Evolutionary conservation across 345 rosid species (phyloP).

Genomic region (Syzygium jambos): DNA sequence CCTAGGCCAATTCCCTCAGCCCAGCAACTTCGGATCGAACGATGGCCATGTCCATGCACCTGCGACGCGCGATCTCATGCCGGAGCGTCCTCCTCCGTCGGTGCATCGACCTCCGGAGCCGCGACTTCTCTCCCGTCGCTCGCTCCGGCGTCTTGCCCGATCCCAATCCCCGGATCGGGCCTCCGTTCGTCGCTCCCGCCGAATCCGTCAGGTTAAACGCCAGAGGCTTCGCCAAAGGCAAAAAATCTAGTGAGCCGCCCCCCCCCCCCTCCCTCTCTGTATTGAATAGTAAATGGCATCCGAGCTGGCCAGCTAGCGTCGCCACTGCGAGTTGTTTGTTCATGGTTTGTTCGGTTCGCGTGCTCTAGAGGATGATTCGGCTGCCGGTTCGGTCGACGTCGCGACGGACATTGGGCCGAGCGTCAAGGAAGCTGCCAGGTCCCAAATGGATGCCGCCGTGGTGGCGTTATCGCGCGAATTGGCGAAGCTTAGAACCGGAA

Average conservation of each 20-base stretch:
- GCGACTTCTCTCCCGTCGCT: neutral
- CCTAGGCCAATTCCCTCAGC: neutral
- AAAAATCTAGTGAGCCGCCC: constrained; percentile 45
- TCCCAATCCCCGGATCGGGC: constrained; percentile 5
- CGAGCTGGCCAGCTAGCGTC: neutral
- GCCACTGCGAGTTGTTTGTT: neutral
- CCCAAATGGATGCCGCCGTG: constrained; percentile 90
- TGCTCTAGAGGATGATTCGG: constrained; percentile 65
- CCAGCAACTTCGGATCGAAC: neutral
- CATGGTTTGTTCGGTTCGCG: neutral
- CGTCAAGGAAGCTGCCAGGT: constrained; percentile 49
- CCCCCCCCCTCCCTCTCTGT: neutral
- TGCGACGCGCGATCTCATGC: constrained; percentile 37
- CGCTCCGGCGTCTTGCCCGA: constrained; percentile 23
- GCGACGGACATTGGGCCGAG: constrained; percentile 56
- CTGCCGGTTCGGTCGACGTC: constrained; percentile 35
- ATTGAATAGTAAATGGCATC: neutral
- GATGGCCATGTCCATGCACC: constrained; percentile 36
- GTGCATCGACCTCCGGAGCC: constrained; percentile 14
- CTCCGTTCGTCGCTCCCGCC: constrained; percentile 5
- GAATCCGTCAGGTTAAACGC: constrained; percentile 28
- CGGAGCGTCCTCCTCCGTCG: constrained; percentile 25
- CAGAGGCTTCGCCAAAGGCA: constrained; percentile 76
- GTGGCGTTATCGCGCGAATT: constrained; percentile 71
- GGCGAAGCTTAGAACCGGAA: constrained; percentile 73